Conservation (phyloP, 1,139 yeast genomes). For the Scheffersomyces segobiensis region DNA sequence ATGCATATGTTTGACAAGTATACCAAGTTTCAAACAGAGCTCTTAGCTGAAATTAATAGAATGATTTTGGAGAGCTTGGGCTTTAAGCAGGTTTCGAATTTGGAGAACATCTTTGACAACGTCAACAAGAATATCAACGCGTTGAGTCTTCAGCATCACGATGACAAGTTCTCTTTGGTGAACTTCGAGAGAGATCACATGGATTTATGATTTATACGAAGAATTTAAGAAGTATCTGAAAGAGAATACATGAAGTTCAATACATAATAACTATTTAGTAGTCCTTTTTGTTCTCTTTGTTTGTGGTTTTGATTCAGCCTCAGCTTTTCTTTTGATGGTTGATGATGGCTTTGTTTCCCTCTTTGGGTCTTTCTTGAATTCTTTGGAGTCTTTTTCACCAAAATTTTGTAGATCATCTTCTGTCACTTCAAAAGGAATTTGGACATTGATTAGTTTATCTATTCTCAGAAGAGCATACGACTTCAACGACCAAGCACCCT, state of each 20-base stretch:
- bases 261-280: background rate
- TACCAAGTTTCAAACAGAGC: slow-evolving; percentile 16
- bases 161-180: slow-evolving; percentile 37
- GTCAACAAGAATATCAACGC: slow-evolving; percentile 33
- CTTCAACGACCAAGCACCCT: slow-evolving; percentile 43
- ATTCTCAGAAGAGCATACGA: slow-evolving; percentile 24
- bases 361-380: background rate
- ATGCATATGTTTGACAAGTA: slow-evolving; percentile 22
- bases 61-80: slow-evolving; percentile 30
- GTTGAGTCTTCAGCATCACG: slow-evolving; percentile 32
- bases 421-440: slow-evolving; percentile 18
- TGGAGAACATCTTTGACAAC: slow-evolving; percentile 34
- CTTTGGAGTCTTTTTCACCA: background rate
- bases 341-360: background rate
- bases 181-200: slow-evolving; percentile 43
- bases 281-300: slow-evolving; percentile 3
- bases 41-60: slow-evolving; percentile 28
- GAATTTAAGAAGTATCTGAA: background rate
- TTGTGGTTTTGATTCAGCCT: slow-evolving; percentile 2
- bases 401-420: slow-evolving; percentile 11
- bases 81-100: slow-evolving; percentile 26
- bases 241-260: background rate
- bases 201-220: slow-evolving; percentile 18
- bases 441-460: slow-evolving; percentile 26
- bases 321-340: slow-evolving; percentile 2